Evolutionary conservation across 345 rosid genomes (phyloP).

Genomic region (Rhodamnia argentea): DNA sequence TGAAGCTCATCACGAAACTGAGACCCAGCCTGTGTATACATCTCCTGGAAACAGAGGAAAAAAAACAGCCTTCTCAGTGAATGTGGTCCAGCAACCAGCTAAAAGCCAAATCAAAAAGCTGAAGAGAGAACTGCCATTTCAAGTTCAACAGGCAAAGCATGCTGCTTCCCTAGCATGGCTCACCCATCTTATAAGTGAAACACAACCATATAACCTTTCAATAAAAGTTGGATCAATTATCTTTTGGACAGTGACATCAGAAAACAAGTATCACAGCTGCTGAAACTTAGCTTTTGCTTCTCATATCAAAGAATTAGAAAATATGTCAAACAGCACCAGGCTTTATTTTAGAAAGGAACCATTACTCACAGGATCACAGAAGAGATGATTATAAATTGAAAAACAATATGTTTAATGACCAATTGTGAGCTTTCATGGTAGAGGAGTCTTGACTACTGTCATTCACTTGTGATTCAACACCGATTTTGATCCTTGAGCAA

Average conservation of each 20-base stretch:
- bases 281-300: background rate
- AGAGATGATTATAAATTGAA: background rate
- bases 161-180: background rate
- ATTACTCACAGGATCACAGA: background rate
- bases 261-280: background rate
- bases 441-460: background rate
- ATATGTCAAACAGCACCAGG: background rate
- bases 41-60: slow-evolving; percentile 54
- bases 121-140: background rate
- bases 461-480: background rate
- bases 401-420: background rate
- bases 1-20: slow-evolving; percentile 98
- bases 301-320: background rate
- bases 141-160: background rate
- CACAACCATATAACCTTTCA: background rate
- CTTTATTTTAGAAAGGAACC: background rate
- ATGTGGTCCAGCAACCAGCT: background rate
- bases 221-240: background rate
- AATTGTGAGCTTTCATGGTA: background rate
- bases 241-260: background rate
- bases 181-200: background rate
- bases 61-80: background rate
- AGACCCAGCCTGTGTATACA: slow-evolving; percentile 82
- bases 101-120: background rate
- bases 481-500: background rate